Percentiles rank a stretch among this genome's conserved stretches.
Conservation (phyloP, 2,329 filamentous ascomycete species). For the Fusarium keratoplasticum region DNA sequence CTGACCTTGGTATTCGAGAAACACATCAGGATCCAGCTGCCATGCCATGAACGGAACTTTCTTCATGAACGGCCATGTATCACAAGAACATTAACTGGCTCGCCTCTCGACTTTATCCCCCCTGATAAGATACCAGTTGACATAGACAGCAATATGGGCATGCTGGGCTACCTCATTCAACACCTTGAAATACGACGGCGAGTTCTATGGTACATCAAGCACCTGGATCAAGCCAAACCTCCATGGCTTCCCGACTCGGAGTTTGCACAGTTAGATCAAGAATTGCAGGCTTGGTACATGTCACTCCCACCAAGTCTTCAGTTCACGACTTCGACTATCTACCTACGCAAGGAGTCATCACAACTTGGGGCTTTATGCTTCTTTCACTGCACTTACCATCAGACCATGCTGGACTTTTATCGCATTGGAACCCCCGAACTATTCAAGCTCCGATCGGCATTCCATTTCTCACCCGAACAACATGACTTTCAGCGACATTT, state of each 20-base stretch:
- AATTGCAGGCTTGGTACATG: constrained; percentile 10
- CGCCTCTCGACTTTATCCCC: constrained; percentile 11
- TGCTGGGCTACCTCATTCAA: constrained; percentile 24
- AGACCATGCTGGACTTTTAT: constrained; percentile 30
- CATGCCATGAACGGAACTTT: constrained; percentile 22
- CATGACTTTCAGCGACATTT: constrained; percentile 8
- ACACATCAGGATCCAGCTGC: constrained; percentile 31
- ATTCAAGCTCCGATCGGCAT: constrained; percentile 25
- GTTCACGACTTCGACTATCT: constrained; percentile 18
- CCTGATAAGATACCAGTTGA: constrained; percentile 4
- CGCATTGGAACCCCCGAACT: constrained; percentile 25
- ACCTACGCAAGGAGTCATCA: constrained; percentile 22
- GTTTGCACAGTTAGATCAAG: constrained; percentile 12
- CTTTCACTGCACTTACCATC: constrained; percentile 29
- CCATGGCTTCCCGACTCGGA: constrained; percentile 30
- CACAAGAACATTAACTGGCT: constrained; percentile 12
- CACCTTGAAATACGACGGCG: constrained; percentile 23
- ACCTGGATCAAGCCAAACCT: constrained; percentile 16
- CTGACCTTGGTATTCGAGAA: constrained; percentile 29
- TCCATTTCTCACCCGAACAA: constrained; percentile 20
- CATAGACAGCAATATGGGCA: constrained; percentile 23
- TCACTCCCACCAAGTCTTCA: constrained; percentile 20
- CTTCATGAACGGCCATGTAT: constrained; percentile 18
- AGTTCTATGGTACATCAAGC: constrained; percentile 28
- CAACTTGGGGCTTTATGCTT: constrained; percentile 27